phyloP scores from a whole-genome alignment of 768 basidiomycete genomes.

The Tulasnella sp. region DNA sequence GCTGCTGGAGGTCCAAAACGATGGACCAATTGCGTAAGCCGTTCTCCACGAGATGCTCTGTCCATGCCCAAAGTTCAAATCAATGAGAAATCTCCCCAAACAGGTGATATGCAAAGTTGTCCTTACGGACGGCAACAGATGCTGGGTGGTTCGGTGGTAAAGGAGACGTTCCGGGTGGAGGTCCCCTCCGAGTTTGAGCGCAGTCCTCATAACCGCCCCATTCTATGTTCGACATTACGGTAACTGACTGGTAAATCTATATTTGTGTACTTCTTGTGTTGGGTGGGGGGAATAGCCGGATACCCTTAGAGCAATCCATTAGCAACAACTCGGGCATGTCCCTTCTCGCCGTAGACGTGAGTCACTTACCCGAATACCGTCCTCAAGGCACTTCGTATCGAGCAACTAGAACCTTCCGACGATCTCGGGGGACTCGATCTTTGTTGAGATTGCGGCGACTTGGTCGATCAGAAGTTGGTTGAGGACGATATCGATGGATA shows the following conservation, averaged over 20 bases:
- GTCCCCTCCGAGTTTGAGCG: not conserved
- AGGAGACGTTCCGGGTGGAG: not conserved
- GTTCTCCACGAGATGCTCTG: conserved; percentile 5
- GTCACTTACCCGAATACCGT: not conserved
- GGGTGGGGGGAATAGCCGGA: not conserved
- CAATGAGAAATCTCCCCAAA: not conserved
- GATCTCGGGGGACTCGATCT: not conserved
- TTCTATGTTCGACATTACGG: not conserved
- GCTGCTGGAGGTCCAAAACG: conserved; percentile 2
- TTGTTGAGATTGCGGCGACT: not conserved
- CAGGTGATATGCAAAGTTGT: not conserved
- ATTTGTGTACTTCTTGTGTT: not conserved
- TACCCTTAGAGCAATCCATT: not conserved
- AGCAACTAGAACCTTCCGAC: not conserved
- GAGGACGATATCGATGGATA: conserved; percentile 1
- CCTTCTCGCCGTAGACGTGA: not conserved
- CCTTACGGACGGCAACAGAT: not conserved
- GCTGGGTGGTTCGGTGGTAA: conserved; percentile 8
- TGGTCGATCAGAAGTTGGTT: not conserved
- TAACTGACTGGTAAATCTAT: not conserved
- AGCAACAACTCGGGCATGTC: too few species aligned
- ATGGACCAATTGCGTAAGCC: conserved; percentile 6
- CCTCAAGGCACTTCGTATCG: not conserved
- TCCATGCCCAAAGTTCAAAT: not conserved
- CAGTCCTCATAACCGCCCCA: not conserved